These are phyloP conservation scores for Macrolepiota albuminosa DNA, from an alignment of 768 basidiomycete species.

Conservation along the genomic window DNA sequence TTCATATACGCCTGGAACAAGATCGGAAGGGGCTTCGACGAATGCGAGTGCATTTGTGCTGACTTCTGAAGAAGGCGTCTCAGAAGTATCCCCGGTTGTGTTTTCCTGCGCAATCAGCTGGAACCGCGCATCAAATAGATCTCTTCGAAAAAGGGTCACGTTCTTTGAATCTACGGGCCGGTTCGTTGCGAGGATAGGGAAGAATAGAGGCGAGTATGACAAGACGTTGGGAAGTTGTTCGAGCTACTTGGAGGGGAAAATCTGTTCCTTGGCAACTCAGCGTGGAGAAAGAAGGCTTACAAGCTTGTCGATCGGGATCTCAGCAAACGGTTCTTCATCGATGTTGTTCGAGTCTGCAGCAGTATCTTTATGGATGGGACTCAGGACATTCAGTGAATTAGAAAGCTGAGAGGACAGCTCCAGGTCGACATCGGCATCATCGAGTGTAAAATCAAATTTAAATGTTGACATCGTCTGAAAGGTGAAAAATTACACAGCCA, in stretches of 20 bases:
- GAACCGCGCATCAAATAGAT: conserved; percentile 95
- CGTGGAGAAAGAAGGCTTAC: conserved; percentile 10
- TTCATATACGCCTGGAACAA: conserved; percentile 90
- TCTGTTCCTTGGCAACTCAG: conserved; percentile 9
- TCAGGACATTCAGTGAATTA: conserved; percentile 4
- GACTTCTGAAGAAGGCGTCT: not conserved
- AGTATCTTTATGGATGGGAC: not conserved
- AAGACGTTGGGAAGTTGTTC: conserved; percentile 64
- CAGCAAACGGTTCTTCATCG: conserved; percentile 22
- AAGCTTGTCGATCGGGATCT: conserved; percentile 26
- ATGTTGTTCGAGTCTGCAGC: not conserved
- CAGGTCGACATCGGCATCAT: conserved; percentile 30
- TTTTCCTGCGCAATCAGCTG: conserved; percentile 67
- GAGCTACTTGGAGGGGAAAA: conserved; percentile 44
- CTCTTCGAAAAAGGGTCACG: conserved; percentile 62
- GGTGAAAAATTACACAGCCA: conserved; percentile 10
- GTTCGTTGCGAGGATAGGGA: conserved; percentile 31
- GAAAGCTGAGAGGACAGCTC: conserved; percentile 9
- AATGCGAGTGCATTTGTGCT: conserved; percentile 38
- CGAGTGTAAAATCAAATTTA: conserved; percentile 67
- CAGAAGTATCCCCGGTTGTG: conserved; percentile 16
- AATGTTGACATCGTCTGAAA: conserved; percentile 36
- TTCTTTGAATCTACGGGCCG: not conserved
- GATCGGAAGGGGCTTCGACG: conserved; percentile 81
- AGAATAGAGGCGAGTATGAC: conserved; percentile 71